Evolutionary conservation across 2,329 filamentous ascomycete genomes (phyloP).

Genomic region (Penicillium sumatraense): DNA sequence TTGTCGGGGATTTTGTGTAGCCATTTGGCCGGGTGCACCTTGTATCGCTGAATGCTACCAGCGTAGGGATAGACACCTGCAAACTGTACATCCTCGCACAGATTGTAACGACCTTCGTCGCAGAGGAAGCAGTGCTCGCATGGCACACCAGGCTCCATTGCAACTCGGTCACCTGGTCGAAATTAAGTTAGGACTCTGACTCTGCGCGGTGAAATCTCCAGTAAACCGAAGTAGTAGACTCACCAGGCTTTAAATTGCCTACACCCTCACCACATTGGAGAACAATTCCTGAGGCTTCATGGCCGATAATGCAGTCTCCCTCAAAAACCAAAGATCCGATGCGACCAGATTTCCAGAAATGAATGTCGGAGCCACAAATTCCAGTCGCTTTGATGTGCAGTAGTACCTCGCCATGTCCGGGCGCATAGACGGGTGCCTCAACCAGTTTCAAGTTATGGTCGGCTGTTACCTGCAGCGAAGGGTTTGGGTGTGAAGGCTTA

Average conservation of each 20-base stretch:
- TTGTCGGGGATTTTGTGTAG: constrained; percentile 61
- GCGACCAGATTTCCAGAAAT: constrained; percentile 68
- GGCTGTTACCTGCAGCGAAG: constrained; percentile 63
- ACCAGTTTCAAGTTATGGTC: constrained; percentile 63
- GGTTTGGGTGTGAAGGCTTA: constrained; percentile 47
- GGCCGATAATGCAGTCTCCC: constrained; percentile 67
- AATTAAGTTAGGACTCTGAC: not conserved
- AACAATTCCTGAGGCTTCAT: constrained; percentile 67
- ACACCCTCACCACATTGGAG: constrained; percentile 62
- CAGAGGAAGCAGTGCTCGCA: constrained; percentile 66
- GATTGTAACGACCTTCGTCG: constrained; percentile 64
- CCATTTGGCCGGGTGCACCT: constrained; percentile 65
- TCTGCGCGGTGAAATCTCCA: not conserved
- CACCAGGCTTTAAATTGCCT: constrained; percentile 53
- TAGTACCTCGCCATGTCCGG: constrained; percentile 60
- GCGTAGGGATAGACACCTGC: constrained; percentile 65
- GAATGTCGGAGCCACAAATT: constrained; percentile 71
- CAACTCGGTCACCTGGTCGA: constrained; percentile 63
- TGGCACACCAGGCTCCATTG: constrained; percentile 68
- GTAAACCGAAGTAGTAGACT: not conserved
- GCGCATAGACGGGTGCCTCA: constrained; percentile 62
- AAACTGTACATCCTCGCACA: constrained; percentile 66
- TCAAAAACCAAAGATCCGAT: constrained; percentile 68
- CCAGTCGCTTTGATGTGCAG: constrained; percentile 67
- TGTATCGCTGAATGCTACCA: constrained; percentile 66